Conservation (phyloP, 148 eudicot species). For the Cornus florida region DNA sequence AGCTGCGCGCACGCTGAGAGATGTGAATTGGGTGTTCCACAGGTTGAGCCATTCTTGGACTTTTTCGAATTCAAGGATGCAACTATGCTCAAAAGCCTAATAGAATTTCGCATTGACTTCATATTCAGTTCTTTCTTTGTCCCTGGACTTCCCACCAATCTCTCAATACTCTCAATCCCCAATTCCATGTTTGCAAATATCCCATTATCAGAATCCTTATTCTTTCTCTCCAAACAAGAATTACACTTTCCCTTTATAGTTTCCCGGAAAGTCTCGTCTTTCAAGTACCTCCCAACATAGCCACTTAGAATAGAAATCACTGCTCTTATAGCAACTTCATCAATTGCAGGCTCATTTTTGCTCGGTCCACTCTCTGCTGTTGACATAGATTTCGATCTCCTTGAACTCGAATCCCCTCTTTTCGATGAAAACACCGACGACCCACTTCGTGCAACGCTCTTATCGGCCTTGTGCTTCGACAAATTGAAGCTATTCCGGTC, state of each 20-base stretch:
- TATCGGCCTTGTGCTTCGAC: constrained; percentile 2
- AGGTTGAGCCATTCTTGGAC: constrained; percentile 20
- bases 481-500: constrained; percentile 33
- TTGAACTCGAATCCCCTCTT: constrained; percentile 21
- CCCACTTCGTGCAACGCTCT: constrained; percentile 21
- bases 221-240: constrained; percentile 32
- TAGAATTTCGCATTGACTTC: constrained; percentile 26
- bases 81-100: constrained; percentile 33
- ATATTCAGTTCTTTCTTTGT: constrained; percentile 18
- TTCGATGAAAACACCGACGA: constrained; percentile 30
- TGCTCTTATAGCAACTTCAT: constrained; percentile 40
- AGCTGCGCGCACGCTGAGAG: constrained; percentile 53
- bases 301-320: constrained; percentile 45
- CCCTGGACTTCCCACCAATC: constrained; percentile 26
- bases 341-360: constrained; percentile 40
- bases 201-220: constrained; percentile 18
- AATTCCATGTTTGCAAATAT: constrained; percentile 29
- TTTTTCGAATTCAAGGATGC: constrained; percentile 31
- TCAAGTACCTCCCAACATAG: constrained; percentile 30
- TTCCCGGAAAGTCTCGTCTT: constrained; percentile 29
- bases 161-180: constrained; percentile 44
- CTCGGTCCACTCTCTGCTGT: not conserved
- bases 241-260: constrained; percentile 25
- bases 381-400: constrained; percentile 12
- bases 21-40: constrained; percentile 26